These are phyloP conservation scores for Acanthamoeba triangularis DNA, from an alignment of 208 protist genomes.

Conservation along the genomic window DNA sequence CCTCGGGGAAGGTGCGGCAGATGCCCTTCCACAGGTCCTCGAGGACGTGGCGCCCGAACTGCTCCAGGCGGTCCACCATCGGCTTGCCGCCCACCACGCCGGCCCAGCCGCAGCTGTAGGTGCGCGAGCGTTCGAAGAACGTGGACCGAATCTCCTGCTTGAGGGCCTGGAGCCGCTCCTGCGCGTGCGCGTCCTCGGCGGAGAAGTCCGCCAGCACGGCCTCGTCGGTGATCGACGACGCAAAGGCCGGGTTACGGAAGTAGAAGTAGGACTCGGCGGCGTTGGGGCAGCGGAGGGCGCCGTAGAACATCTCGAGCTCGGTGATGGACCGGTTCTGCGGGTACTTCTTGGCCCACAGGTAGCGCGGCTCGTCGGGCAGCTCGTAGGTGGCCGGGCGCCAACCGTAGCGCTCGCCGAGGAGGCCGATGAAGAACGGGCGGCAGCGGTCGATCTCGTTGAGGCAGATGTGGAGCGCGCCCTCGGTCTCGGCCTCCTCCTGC, in stretches of 20 bases:
- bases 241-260: constrained; percentile 80
- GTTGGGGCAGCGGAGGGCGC: constrained; percentile 84
- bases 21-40: constrained; percentile 84
- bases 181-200: constrained; percentile 4
- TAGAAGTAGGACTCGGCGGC: constrained; percentile 92
- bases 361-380: constrained; percentile 71
- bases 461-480: constrained; percentile 93
- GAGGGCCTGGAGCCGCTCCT: constrained; percentile 24
- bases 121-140: neutral
- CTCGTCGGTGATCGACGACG: constrained; percentile 44
- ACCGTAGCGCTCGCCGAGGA: constrained; percentile 94
- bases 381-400: constrained; percentile 81
- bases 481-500: constrained; percentile 88
- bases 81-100: constrained; percentile 79
- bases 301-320: constrained; percentile 96
- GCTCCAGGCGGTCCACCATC: constrained; percentile 68
- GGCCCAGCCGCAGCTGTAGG: constrained; percentile 74
- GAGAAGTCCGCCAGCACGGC: constrained; percentile 62
- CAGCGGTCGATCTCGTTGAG: constrained; percentile 96
- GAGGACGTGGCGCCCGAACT: constrained; percentile 77
- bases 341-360: constrained; percentile 85
- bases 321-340: constrained; percentile 94
- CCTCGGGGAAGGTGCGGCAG: constrained; percentile 55
- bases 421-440: constrained; percentile 95
- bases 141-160: constrained; percentile 65